A percentile compares a stretch with the other conserved stretches of the same genome.
Conservation (phyloP, 2,329 filamentous ascomycete genomes). For the Ciborinia camelliae region DNA sequence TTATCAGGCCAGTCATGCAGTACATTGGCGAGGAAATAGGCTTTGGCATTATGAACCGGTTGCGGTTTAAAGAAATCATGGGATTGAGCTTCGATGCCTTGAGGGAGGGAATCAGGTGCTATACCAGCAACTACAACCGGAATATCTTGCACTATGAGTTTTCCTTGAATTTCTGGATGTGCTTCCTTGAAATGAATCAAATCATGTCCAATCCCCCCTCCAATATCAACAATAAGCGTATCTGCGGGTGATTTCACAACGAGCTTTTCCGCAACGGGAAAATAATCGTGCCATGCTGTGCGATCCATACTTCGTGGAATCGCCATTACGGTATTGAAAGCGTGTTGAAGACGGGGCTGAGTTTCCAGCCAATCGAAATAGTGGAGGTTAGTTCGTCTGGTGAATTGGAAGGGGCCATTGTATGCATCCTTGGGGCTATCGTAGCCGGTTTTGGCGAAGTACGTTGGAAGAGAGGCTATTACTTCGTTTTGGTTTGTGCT, state of each 20-base stretch:
- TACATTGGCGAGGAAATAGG: constrained; percentile 7
- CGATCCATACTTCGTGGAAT: constrained; percentile 8
- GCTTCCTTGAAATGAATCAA: background rate
- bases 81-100: background rate
- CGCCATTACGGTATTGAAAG: constrained; percentile 23
- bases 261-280: constrained; percentile 17
- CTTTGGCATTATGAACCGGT: constrained; percentile 5
- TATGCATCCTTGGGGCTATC: constrained; percentile 21
- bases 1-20: constrained; percentile 17
- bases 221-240: constrained; percentile 20
- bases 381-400: constrained; percentile 20
- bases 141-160: constrained; percentile 15
- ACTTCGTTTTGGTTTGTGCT: constrained; percentile 20
- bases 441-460: constrained; percentile 20
- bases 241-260: constrained; percentile 8
- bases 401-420: constrained; percentile 23
- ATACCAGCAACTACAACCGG: constrained; percentile 1
- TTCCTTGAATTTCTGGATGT: background rate
- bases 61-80: constrained; percentile 9
- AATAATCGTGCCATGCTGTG: constrained; percentile 19
- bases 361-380: constrained; percentile 23
- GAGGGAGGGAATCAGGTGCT: background rate
- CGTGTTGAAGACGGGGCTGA: constrained; percentile 20
- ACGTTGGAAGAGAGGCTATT: constrained; percentile 15
- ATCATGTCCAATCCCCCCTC: constrained; percentile 17